A percentile compares a stretch with the other conserved stretches of the same genome.
Conservation (phyloP, 2,329 filamentous ascomycete species). For the Gnomoniopsis smithogilvyi region DNA sequence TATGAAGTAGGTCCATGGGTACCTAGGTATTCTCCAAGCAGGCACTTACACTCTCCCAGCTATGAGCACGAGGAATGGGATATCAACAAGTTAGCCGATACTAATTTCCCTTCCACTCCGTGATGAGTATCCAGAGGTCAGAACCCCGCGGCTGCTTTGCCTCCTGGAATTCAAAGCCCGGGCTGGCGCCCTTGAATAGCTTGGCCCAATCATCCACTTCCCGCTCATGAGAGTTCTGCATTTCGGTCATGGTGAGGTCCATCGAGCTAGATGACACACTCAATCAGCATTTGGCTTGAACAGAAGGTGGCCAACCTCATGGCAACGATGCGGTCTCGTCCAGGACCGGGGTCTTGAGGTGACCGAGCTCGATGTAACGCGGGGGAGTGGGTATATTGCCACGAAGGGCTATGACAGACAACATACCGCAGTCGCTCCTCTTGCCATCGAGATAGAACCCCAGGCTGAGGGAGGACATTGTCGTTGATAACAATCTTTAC, state of each 20-base stretch:
- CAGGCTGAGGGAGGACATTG: neutral
- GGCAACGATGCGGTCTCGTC: no score
- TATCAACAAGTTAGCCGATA: neutral
- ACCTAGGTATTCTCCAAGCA: no score
- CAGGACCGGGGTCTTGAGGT: no score
- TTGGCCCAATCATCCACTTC: constrained; percentile 23
- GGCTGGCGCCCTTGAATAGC: constrained; percentile 19
- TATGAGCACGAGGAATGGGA: no score
- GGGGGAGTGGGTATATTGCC: neutral
- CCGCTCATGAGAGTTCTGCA: constrained; percentile 24
- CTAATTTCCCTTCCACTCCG: constrained; percentile 19
- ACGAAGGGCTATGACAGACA: neutral
- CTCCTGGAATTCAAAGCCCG: constrained; percentile 21
- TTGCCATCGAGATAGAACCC: constrained; percentile 11
- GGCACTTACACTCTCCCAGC: no score
- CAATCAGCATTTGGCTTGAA: neutral
- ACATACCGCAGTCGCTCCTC: constrained; percentile 19
- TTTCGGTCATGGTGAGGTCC: constrained; percentile 23
- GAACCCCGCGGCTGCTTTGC: constrained; percentile 20
- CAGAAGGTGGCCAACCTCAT: no score
- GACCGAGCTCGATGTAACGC: no score
- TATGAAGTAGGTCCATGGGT: no score
- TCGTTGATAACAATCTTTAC: neutral
- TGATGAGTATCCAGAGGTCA: constrained; percentile 20
- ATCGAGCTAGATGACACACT: neutral